These are phyloP conservation scores for Podospora pseudocomata DNA, from an alignment of 495 filamentous ascomycete species.

Conservation along the genomic window DNA sequence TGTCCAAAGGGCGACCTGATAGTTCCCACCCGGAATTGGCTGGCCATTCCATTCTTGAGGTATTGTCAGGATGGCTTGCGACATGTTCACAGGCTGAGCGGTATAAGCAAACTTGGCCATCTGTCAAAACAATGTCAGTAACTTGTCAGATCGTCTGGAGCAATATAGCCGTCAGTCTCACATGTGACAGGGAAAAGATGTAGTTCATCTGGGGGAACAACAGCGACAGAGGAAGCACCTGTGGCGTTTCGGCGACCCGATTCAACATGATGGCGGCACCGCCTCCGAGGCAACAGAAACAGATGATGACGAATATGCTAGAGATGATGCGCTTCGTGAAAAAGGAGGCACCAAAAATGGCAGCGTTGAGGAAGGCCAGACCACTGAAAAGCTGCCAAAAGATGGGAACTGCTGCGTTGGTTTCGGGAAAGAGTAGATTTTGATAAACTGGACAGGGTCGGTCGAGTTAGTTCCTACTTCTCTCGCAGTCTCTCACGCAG, in stretches of 20 bases:
- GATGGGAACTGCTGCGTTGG: slow-evolving; percentile 56
- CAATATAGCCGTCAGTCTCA: slow-evolving; percentile 1
- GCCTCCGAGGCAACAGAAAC: slow-evolving; percentile 16
- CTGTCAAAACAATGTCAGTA: neutral
- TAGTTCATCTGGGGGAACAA: slow-evolving; percentile 26
- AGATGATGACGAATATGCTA: slow-evolving; percentile 21
- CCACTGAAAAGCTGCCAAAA: slow-evolving; percentile 59
- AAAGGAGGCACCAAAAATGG: slow-evolving; percentile 63
- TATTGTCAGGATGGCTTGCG: slow-evolving; percentile 35
- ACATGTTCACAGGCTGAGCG: slow-evolving; percentile 10
- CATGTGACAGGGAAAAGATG: slow-evolving; percentile 18
- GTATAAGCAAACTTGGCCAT: slow-evolving; percentile 18
- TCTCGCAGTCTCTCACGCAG: neutral
- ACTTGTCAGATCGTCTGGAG: neutral
- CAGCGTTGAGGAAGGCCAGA: slow-evolving; percentile 59
- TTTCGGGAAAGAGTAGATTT: slow-evolving; percentile 57
- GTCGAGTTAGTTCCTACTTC: neutral
- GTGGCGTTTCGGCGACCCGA: slow-evolving; percentile 7
- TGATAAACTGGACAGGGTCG: slow-evolving; percentile 50
- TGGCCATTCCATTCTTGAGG: slow-evolving; percentile 48
- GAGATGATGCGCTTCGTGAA: slow-evolving; percentile 60
- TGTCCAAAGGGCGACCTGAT: slow-evolving; percentile 25
- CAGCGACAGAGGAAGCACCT: slow-evolving; percentile 14
- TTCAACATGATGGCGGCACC: slow-evolving; percentile 19
- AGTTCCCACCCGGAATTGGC: slow-evolving; percentile 39